These are phyloP conservation scores for Yamadazyma laniorum DNA, from an alignment of 805 yeast genomes.

Conservation along the genomic window DNA sequence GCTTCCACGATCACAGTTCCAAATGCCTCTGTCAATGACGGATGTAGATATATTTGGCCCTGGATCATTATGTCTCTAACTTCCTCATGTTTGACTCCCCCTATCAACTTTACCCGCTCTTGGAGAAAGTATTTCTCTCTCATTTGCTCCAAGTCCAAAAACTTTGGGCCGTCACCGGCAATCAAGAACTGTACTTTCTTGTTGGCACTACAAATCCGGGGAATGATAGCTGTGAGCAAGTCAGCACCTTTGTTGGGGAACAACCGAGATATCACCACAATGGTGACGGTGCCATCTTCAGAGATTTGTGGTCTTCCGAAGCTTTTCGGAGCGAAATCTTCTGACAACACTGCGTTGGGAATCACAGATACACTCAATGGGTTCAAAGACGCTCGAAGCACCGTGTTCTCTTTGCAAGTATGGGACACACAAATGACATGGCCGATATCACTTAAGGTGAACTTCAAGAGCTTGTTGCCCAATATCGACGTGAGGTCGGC, in stretches of 20 bases:
- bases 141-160: slow-evolving; percentile 92
- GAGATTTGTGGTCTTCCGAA: slow-evolving; percentile 1
- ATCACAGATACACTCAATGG: slow-evolving; percentile 82
- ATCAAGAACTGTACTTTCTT: slow-evolving; percentile 72
- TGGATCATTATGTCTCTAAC: slow-evolving; percentile 90
- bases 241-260: slow-evolving; percentile 98
- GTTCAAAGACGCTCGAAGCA: slow-evolving; percentile 77
- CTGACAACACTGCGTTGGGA: slow-evolving; percentile 91
- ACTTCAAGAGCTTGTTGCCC: slow-evolving; percentile 83
- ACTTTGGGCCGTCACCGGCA: slow-evolving; percentile 98
- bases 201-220: slow-evolving; percentile 66
- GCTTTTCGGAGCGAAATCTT: slow-evolving; percentile 52
- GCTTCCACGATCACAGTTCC: slow-evolving; percentile 98
- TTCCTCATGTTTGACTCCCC: slow-evolving; percentile 86
- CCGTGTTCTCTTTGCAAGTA: slow-evolving; percentile 95
- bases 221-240: slow-evolving; percentile 77
- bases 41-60: slow-evolving; percentile 92
- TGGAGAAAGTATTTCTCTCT: slow-evolving; percentile 82
- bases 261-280: slow-evolving; percentile 86
- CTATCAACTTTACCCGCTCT: slow-evolving; percentile 81
- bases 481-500: slow-evolving; percentile 79
- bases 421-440: slow-evolving; percentile 96
- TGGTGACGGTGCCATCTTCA: slow-evolving; percentile 49
- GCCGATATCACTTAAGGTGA: slow-evolving; percentile 81
- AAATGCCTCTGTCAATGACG: slow-evolving; percentile 94